phyloP scores from a whole-genome alignment of 2,329 filamentous ascomycete species.

The Colletotrichum eremochloae region DNA sequence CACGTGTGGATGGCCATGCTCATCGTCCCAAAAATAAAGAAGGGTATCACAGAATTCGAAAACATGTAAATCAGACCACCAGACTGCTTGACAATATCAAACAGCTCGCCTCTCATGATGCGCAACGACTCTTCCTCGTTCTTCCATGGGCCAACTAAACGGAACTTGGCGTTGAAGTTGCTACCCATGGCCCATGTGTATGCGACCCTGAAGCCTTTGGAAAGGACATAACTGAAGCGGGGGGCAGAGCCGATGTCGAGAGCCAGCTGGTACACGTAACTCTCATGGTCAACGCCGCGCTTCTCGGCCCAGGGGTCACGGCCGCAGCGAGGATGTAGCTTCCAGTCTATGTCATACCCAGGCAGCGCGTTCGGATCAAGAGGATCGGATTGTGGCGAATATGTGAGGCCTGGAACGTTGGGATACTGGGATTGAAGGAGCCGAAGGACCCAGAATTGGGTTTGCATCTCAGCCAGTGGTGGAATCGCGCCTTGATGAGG shows the following conservation, averaged over 20 bases:
- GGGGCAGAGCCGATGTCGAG: slow-evolving; percentile 61
- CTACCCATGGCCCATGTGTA: slow-evolving; percentile 62
- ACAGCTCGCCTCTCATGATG: slow-evolving; percentile 59
- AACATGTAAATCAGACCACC: slow-evolving; percentile 55
- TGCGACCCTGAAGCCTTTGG: slow-evolving; percentile 47
- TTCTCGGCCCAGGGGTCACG: slow-evolving; percentile 53
- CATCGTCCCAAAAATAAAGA: slow-evolving; percentile 53
- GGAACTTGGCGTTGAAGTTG: slow-evolving; percentile 65
- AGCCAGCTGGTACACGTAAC: slow-evolving; percentile 64
- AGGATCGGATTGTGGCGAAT: not conserved
- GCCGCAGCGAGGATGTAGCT: slow-evolving; percentile 51
- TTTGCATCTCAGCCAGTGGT: slow-evolving; percentile 63
- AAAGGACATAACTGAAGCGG: slow-evolving; percentile 50
- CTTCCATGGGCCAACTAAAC: slow-evolving; percentile 59
- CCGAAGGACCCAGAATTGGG: slow-evolving; percentile 60
- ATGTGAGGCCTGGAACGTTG: slow-evolving; percentile 8
- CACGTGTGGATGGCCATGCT: slow-evolving; percentile 48
- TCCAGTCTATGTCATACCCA: slow-evolving; percentile 56
- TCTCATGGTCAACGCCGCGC: slow-evolving; percentile 63
- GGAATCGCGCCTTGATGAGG: slow-evolving; percentile 55
- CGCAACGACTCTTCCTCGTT: slow-evolving; percentile 51
- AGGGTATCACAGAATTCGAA: slow-evolving; percentile 54
- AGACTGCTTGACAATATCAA: slow-evolving; percentile 53
- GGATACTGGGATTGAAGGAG: slow-evolving; percentile 49
- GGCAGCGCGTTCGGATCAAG: slow-evolving; percentile 47